Percentiles rank a stretch among this genome's conserved stretches.
Evolutionary conservation across 2,329 filamentous ascomycete genomes (phyloP).

Genomic region (Cladorrhinum sp.): DNA sequence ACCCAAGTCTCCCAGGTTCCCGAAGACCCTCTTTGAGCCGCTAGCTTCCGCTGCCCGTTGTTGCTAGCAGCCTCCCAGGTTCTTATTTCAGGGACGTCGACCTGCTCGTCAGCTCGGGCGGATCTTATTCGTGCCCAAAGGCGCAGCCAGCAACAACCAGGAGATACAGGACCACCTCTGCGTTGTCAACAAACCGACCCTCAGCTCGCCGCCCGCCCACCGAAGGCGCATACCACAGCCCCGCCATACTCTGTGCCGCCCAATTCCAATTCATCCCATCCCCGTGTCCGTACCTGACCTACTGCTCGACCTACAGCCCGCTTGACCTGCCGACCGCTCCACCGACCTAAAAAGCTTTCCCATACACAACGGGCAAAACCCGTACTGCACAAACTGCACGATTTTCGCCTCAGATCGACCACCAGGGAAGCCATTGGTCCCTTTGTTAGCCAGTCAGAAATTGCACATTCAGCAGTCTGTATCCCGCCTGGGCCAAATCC

Average conservation of each 20-base stretch:
- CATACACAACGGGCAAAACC: not conserved
- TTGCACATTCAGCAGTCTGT: not conserved
- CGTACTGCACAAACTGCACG: not conserved
- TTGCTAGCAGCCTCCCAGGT: not conserved
- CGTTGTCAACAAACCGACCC: constrained; percentile 3
- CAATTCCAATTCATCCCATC: constrained; percentile 7
- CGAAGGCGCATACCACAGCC: constrained; percentile 18
- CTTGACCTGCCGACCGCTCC: not conserved
- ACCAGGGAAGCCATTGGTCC: not conserved
- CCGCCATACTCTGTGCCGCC: constrained; percentile 17
- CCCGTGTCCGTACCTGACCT: constrained; percentile 17
- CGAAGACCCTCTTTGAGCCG: constrained; percentile 6
- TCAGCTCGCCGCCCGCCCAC: constrained; percentile 20
- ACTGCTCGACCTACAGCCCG: not conserved
- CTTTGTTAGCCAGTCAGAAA: constrained; percentile 13
- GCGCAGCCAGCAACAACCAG: constrained; percentile 10
- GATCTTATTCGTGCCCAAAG: constrained; percentile 28
- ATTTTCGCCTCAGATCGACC: not conserved
- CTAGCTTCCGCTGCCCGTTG: constrained; percentile 10
- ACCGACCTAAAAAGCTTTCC: not conserved
- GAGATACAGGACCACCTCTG: not conserved
- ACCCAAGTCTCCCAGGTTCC: not conserved
- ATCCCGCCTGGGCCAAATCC: constrained; percentile 5
- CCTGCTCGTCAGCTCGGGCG: constrained; percentile 24
- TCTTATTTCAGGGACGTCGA: not conserved